A percentile compares a stretch with the other conserved stretches of the same genome.
These are phyloP conservation scores for Blastobotrys peoriensis DNA, from an alignment of 805 yeast genomes.

Conservation along the genomic window DNA sequence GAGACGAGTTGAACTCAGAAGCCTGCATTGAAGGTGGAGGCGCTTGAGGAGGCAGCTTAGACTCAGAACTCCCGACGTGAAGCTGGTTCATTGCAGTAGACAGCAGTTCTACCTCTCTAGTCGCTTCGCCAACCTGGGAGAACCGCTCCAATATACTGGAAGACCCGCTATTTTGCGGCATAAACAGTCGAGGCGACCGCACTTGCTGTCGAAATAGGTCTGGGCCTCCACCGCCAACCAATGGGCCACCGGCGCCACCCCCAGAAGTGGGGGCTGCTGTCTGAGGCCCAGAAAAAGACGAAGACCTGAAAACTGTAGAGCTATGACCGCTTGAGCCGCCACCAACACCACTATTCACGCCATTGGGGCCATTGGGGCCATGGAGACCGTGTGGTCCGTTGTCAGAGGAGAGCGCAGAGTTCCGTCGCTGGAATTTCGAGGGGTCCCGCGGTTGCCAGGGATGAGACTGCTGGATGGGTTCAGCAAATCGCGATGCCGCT, in stretches of 20 bases:
- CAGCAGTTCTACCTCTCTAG: conserved; percentile 28
- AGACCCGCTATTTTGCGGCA: not conserved
- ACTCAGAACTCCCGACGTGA: not conserved
- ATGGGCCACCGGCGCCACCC: too few species aligned
- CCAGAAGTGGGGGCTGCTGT: too few species aligned
- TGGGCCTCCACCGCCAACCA: too few species aligned
- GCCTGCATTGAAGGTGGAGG: not conserved
- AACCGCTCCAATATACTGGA: conserved; percentile 17
- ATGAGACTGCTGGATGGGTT: not conserved
- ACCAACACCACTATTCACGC: too few species aligned
- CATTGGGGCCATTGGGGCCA: not conserved
- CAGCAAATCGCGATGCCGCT: too few species aligned
- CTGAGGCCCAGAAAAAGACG: not conserved
- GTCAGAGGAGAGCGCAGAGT: not conserved
- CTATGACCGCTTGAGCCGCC: too few species aligned
- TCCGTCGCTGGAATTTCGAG: not conserved
- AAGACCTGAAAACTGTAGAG: not conserved
- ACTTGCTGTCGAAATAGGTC: not conserved
- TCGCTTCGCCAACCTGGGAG: conserved; percentile 26
- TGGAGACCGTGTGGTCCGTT: not conserved
- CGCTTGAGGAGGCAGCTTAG: not conserved
- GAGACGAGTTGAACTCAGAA: conserved; percentile 5
- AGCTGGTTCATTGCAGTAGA: not conserved
- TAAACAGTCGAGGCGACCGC: conserved; percentile 2
- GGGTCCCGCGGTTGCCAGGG: not conserved